These are phyloP conservation scores for Apiospora malaysiana DNA, from an alignment of 2,329 filamentous ascomycete species.

Conservation along the genomic window DNA sequence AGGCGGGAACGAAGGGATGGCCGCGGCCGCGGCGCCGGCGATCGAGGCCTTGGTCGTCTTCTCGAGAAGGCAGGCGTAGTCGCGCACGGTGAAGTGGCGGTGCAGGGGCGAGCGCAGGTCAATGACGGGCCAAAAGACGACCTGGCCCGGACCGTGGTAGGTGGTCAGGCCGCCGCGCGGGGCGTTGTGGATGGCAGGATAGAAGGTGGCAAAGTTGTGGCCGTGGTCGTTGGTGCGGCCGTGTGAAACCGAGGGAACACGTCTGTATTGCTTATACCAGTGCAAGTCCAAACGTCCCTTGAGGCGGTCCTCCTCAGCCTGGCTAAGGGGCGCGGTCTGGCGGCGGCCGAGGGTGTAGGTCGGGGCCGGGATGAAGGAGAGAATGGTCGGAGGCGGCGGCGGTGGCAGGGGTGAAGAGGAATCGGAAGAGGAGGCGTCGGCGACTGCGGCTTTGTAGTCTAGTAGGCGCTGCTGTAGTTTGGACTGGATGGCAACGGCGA, in stretches of 20 bases:
- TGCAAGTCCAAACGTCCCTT: constrained; percentile 29
- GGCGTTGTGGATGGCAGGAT: constrained; percentile 70
- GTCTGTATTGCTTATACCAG: neutral
- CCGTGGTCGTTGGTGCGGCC: neutral
- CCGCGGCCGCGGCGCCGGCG: constrained; percentile 28
- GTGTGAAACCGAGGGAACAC: neutral
- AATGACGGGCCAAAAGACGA: constrained; percentile 91
- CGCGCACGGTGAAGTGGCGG: constrained; percentile 67
- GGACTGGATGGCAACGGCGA: constrained; percentile 46
- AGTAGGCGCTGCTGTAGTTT: constrained; percentile 57
- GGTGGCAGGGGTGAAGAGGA: constrained; percentile 31
- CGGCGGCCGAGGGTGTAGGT: constrained; percentile 92
- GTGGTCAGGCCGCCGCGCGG: constrained; percentile 90
- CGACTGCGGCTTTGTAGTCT: constrained; percentile 55
- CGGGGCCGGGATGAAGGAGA: constrained; percentile 82
- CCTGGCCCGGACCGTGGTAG: constrained; percentile 92
- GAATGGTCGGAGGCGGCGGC: constrained; percentile 70
- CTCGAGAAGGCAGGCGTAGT: constrained; percentile 82
- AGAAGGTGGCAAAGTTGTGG: constrained; percentile 33
- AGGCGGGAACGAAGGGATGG: constrained; percentile 20
- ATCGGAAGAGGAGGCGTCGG: constrained; percentile 29
- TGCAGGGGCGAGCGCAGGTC: constrained; percentile 67
- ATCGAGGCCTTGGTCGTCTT: constrained; percentile 74
- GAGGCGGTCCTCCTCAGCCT: constrained; percentile 49
- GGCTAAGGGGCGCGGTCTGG: constrained; percentile 61